Evolutionary conservation across 2,329 filamentous ascomycete genomes (phyloP), one percentile per base, ranked within the genome.

Genomic region (Fusarium heterosporum): DNA sequence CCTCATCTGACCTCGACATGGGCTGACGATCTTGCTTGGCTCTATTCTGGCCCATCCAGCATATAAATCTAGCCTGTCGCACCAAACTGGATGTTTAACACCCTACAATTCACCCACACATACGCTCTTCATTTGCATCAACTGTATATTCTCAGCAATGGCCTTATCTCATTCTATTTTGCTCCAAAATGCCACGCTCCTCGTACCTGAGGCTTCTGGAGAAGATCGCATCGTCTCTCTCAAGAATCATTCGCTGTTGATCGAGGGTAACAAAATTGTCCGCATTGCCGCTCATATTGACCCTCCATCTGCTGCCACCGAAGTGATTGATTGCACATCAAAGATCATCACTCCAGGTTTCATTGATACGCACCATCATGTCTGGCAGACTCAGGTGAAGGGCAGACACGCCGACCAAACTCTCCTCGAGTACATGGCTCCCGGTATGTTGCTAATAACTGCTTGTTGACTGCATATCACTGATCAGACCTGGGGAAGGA

Each of bases 301-400:
- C 1, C 41, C 58, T 1, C 30, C 36, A 2, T 43, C 42, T 1
- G 30, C 55, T 1, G 8, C 26, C 11, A 61, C 56, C 10, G 36
- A 62, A 26, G 11, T 62, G 2, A 22, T 61, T 2, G 58, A 61
- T 7, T 61, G 58, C 14, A 43, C 56, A 0, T 14, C 16, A 5
- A 61, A 61, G 8, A 34, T 61, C 0, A 34, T 61, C 2, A 42
- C 58, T 0, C 58, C 58, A 0, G 56, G 56, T 2, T 62, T 61
- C 25, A 26, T 61, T 1, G 58, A 61, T 7, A 61, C 58, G 22
- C 58, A 61, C 4, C 58, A 61, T 10, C 58, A 61, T 47, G 48
- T 61, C 7, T 61, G 58, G 58, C 58, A 61, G 32, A 61, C 58
- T 1, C 56, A 61, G 7, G 14, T 55, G 2, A 61, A 61, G 7